Percentiles rank a stretch among this genome's conserved stretches.
phyloP scores from a whole-genome alignment of 1,139 yeast genomes.

The Yamadazyma trypodendri region DNA sequence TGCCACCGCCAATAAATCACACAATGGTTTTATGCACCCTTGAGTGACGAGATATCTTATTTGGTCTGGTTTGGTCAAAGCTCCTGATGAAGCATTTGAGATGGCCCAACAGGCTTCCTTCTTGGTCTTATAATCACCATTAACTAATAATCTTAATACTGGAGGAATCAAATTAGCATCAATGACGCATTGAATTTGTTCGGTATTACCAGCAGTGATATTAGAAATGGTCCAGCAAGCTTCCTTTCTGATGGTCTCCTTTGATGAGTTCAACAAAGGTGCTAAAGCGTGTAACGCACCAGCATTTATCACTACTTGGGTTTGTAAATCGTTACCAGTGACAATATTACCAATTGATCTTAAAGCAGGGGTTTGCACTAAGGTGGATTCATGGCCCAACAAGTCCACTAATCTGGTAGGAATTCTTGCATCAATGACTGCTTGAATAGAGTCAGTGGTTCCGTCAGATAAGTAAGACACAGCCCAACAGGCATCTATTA shows the following conservation, averaged over 20 bases:
- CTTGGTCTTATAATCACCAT: conserved; percentile 92
- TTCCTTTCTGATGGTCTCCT: conserved; percentile 92
- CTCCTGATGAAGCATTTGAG: conserved; percentile 96
- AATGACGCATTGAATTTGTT: conserved; percentile 95
- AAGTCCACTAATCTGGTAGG: conserved; percentile 93
- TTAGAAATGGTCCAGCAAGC: conserved; percentile 99
- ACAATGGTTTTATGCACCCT: conserved; percentile 96
- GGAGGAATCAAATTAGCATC: conserved; percentile 94
- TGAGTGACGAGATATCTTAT: conserved; percentile 88
- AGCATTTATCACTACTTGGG: conserved; percentile 90
- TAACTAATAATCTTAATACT: conserved; percentile 72
- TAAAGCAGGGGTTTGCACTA: conserved; percentile 95
- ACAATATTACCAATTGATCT: conserved; percentile 98
- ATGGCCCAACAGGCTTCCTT: conserved; percentile 99
- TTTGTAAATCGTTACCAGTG: conserved; percentile 93
- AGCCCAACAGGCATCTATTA: conserved; percentile 99
- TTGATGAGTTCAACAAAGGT: conserved; percentile 76
- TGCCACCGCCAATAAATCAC: conserved; percentile 85
- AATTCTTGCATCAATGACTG: conserved; percentile 93
- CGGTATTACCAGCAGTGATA: conserved; percentile 94
- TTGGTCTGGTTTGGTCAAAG: conserved; percentile 87
- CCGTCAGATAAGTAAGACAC: conserved; percentile 94
- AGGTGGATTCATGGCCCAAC: conserved; percentile 75
- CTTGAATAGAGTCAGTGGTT: conserved; percentile 88
- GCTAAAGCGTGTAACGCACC: conserved; percentile 88